Evolutionary conservation across 495 filamentous ascomycete species (phyloP), one percentile per base, ranked within the genome.

Genomic region (Penicillium flavigenum): DNA sequence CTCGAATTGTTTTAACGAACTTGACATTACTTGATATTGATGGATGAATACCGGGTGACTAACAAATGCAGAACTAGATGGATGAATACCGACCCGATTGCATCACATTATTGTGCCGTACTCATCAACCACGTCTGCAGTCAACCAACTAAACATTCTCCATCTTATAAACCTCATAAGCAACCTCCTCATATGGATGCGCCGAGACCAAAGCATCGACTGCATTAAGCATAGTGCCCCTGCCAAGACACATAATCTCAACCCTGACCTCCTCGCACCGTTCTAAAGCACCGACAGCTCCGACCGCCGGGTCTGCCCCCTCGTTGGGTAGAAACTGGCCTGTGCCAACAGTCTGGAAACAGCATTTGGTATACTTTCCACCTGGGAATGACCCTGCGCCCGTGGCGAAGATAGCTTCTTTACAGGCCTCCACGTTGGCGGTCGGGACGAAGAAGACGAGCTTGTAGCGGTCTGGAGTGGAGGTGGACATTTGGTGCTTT

Each of bases 101-200:
- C 38, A 49, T 41, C 32, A 29, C 5, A 9, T 12, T 6, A 19
- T 47, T 19, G 11, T 31, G 26, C 45, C 27, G n/a, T 9, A 27
- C 14, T n/a, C 29, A 34, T 6, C 45, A 29, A 29, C 17, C 31
- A 38, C 11, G 47, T 47, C 1, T 32, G 8, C 16, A 27, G 9
- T 16, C 27, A 12, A 51, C 10, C 14, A 51, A 58, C 75, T 70
- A 89, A 59, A 89, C 81, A 74, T 88, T 80, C 71, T 92, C 87
- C 63, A 91, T 65, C 69, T 81, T 87, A 70, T 82, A 86, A 24
- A 91, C 88, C 58, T 87, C 81, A 77, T 92, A 92, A 2, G 84
- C 80, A 14, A 83, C 81, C 65, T 88, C 86, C 64, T 92, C 89
- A 64, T 92, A 92, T 24, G 89, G 90, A 81, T 92, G 89, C 22